Evolutionary conservation across 176 grass and related monocot species (phyloP), one percentile per base, ranked within the genome.

Genomic region (Rhipidocladum racemiflorum): DNA sequence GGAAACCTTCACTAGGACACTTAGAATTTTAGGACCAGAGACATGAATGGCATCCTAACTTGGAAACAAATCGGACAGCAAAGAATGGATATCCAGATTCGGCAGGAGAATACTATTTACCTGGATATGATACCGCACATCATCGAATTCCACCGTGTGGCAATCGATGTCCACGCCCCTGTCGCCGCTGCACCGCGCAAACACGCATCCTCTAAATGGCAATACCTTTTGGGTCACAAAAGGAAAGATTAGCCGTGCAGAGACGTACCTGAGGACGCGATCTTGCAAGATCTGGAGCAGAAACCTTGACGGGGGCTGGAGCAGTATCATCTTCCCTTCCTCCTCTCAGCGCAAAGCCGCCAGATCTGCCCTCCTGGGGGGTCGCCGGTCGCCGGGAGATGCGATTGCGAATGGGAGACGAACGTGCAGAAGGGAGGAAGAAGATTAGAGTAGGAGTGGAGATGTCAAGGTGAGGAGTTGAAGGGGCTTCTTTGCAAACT

Each of bases 221-320:
- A 42, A 46, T 46, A 48, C 15, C 60, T 48, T 28, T 7, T 2
- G 29, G 3, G 53, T 2, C 18, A 40, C 32, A 36, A 66, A 50
- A 61, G 53, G 85, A 35, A 48, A 53, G 27, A 40, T 9, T 12
- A 34, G 25, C 29, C 17, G 35, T 35, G 0, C 21, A 36, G n/a
- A 25, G 25, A 68, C 16, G 42, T 30, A 99, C 96, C 93, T 95
- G 83, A 90, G 72, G 61, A 95, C 85, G 77, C 97, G 91, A 83
- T 95, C 93, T 38, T 99, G 91, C 34, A 99, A 72, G 97, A 90
- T 99, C 93, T 96, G 92, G 64, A 99, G 97, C 32, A 95, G 91
- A 73, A 99, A 99, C 80, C 93, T 87, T 32, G 97, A 99, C 57
- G 93, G 93, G 7, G 97, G 96, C 62, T 96, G 97, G 50, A 99